Evolutionary conservation across 2,329 filamentous ascomycete genomes (phyloP).

Genomic region (Decorospora gaudefroyi): DNA sequence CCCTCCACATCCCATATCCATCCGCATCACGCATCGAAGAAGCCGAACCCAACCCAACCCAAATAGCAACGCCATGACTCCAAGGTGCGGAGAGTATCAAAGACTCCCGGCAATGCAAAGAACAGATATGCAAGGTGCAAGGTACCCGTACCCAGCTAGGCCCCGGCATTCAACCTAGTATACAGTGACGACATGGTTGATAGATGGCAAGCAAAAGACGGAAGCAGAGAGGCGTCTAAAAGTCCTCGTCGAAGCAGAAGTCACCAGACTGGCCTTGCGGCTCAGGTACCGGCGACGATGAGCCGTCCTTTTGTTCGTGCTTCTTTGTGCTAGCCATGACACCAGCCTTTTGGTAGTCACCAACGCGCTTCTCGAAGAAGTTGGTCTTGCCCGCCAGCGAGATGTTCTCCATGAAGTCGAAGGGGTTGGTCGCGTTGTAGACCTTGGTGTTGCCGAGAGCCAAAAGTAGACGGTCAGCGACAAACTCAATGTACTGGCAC

Average conservation of each 20-base stretch:
- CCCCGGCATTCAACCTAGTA: slow-evolving; percentile 23
- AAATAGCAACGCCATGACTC: slow-evolving; percentile 20
- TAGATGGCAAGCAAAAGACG: slow-evolving; percentile 23
- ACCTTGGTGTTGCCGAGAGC: slow-evolving; percentile 92
- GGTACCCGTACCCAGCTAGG: slow-evolving; percentile 28
- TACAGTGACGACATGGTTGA: slow-evolving; percentile 31
- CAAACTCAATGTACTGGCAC: slow-evolving; percentile 99
- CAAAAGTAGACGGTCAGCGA: slow-evolving; percentile 90
- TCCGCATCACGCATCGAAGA: slow-evolving; percentile 21
- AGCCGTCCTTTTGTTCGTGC: slow-evolving; percentile 57
- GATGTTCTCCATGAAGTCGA: slow-evolving; percentile 99
- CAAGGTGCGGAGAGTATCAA: slow-evolving; percentile 33
- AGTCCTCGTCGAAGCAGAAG: slow-evolving; percentile 96
- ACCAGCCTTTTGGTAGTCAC: slow-evolving; percentile 99
- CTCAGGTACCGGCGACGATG: slow-evolving; percentile 50
- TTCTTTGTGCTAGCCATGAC: slow-evolving; percentile 93
- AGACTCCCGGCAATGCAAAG: slow-evolving; percentile 43
- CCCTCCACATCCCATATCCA: slow-evolving; percentile 11
- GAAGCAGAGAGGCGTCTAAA: slow-evolving; percentile 61
- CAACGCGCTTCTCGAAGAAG: slow-evolving; percentile 99
- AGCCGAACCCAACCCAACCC: slow-evolving; percentile 1
- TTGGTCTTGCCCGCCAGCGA: slow-evolving; percentile 99
- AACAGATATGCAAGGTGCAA: slow-evolving; percentile 33
- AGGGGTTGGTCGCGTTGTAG: slow-evolving; percentile 92
- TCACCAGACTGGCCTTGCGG: slow-evolving; percentile 63